phyloP scores from a whole-genome alignment of 1,284 basidiomycete species.

The Farysia itapuensis region DNA sequence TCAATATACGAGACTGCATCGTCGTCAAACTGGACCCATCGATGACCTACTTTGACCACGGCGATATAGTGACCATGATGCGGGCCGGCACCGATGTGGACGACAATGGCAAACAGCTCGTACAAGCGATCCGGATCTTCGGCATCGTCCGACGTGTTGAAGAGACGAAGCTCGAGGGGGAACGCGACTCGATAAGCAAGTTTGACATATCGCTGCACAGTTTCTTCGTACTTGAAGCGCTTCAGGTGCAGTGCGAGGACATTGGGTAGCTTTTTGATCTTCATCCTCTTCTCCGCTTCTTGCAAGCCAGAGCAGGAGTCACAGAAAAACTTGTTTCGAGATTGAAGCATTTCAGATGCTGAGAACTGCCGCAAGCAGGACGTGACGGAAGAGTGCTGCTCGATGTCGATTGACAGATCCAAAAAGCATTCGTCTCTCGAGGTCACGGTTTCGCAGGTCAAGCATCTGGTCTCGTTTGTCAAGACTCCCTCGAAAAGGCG shows the following conservation, averaged over 20 bases:
- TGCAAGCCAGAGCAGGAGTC: conserved; percentile 93
- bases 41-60: conserved; percentile 77
- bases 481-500: conserved; percentile 87
- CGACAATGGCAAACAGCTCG: conserved; percentile 90
- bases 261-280: conserved; percentile 92
- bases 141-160: conserved; percentile 94
- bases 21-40: conserved; percentile 94
- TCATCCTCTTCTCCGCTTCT: conserved; percentile 98
- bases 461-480: conserved; percentile 93
- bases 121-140: conserved; percentile 83
- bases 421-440: conserved; percentile 93
- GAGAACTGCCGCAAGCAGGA: conserved; percentile 94
- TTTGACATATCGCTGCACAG: conserved; percentile 84
- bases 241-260: conserved; percentile 93
- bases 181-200: conserved; percentile 94
- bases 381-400: conserved; percentile 92
- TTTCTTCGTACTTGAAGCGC: conserved; percentile 95
- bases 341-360: conserved; percentile 95
- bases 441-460: conserved; percentile 89
- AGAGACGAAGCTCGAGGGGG: conserved; percentile 86
- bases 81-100: conserved; percentile 93
- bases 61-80: conserved; percentile 97
- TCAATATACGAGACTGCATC: conserved; percentile 84
- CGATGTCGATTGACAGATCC: conserved; percentile 96
- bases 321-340: conserved; percentile 98